Percentiles rank a stretch among this genome's conserved stretches.
phyloP scores from a whole-genome alignment of 164 flowering plant genomes.

The Hamamelis virginiana region DNA sequence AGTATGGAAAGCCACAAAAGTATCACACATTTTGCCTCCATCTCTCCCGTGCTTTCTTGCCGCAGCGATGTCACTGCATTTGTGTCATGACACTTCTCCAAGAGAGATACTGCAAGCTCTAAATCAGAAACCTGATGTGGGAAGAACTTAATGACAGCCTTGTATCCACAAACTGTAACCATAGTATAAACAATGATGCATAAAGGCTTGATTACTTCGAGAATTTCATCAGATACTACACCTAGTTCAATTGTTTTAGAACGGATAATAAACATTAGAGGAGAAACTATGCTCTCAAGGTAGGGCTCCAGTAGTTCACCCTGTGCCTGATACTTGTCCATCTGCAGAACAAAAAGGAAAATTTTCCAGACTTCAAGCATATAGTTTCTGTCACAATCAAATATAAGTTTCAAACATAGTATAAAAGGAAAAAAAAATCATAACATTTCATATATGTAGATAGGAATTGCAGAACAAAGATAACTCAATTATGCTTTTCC shows the following conservation, averaged over 20 bases:
- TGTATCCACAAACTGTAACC: constrained; percentile 94
- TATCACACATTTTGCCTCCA: constrained; percentile 89
- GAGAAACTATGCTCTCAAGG: constrained; percentile 82
- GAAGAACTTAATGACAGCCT: constrained; percentile 86
- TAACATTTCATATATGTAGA: too few species aligned
- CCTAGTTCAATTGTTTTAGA: constrained; percentile 67
- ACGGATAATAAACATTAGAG: constrained; percentile 77
- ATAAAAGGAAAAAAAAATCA: too few species aligned
- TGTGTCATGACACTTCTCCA: constrained; percentile 70
- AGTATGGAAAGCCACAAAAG: constrained; percentile 94
- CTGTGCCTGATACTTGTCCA: constrained; percentile 94
- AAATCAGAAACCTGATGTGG: constrained; percentile 97
- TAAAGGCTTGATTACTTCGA: constrained; percentile 73
- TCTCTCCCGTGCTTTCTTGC: constrained; percentile 95
- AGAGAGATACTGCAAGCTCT: constrained; percentile 88
- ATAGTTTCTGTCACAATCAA: too few species aligned
- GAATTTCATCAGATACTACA: constrained; percentile 50
- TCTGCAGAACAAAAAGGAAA: constrained; percentile 40
- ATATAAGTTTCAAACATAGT: too few species aligned
- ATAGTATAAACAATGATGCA: constrained; percentile 78
- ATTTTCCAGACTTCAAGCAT: not conserved
- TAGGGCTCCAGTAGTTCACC: constrained; percentile 91
- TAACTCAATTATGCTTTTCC: too few species aligned
- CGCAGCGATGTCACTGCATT: constrained; percentile 57
- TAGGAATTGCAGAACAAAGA: too few species aligned